Evolutionary conservation across 805 yeast species (phyloP), one percentile per base, ranked within the genome.

Genomic region (Candida stauntonica): DNA sequence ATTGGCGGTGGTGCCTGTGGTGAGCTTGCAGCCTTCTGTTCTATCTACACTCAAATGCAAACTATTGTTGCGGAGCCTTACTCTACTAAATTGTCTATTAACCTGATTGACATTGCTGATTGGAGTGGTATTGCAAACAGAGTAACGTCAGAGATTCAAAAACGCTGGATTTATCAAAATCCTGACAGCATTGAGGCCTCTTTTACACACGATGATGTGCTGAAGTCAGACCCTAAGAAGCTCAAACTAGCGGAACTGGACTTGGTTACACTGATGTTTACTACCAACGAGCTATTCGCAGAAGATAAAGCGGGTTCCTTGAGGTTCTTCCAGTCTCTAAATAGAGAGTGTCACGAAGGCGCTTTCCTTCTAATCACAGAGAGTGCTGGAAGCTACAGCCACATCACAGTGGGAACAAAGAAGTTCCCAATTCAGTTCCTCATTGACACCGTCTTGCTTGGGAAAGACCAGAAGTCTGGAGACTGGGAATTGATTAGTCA

Each of bases 1-100:
- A 68, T 88, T 26, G 96, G 96, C 15, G 96, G 94, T 17, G 96
- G 96, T 26, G 96, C 96, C 0, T 86, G 91, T 5, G 85, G 87
- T 2, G 96, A 87, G 55, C 60, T 86, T 17, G 76, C 78, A 23
- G 74, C 75, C 0, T 53, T 86, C 30, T 75, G 77, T 1, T 70
- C 88, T 14, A 63, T 83, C 1, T 79, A 77, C 45, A 64, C 67
- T 2, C 60, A 64, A 29, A 16, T 29, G 24, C 54, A 54, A 35
- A 51, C 52, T 20, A 32, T 45, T 18, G 49, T 47, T 19, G 37
- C 18, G 4, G 29, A 34, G n/a, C 21, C 44, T 4, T 47, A 45
- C 17, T n/a, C 41, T n/a, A 26, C 60, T 54, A 20, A 53, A 41
- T 54, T 79, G 19, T 62, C 66, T 20, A 57, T 87, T 13, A 66